Conservation (phyloP, 768 basidiomycete species). For the Multifurca ochricompacta region DNA sequence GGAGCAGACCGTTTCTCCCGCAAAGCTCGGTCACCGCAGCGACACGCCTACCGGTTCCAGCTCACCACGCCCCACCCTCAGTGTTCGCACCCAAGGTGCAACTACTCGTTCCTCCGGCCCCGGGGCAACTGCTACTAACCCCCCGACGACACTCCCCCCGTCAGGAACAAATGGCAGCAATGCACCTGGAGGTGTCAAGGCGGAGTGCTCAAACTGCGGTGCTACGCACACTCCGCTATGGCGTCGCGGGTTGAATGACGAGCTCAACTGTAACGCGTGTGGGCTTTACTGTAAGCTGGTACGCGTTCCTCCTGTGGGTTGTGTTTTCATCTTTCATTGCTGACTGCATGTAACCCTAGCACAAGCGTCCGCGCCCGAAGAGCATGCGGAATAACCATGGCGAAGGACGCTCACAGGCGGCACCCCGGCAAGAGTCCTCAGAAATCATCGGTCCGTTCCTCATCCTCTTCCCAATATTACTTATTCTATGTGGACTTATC, state of each 20-base stretch:
- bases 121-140: conserved; percentile 40
- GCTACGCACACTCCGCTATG: conserved; percentile 85
- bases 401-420: conserved; percentile 57
- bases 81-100: conserved; percentile 15
- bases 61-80: conserved; percentile 9
- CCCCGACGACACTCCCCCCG: conserved; percentile 20
- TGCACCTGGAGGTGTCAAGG: conserved; percentile 57
- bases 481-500: neutral
- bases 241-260: conserved; percentile 80
- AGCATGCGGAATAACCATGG: conserved; percentile 75
- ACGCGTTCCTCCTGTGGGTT: conserved; percentile 26
- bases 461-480: conserved; percentile 20
- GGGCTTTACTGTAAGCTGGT: conserved; percentile 84
- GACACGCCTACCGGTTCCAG: neutral
- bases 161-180: conserved; percentile 28
- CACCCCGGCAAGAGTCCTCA: conserved; percentile 60
- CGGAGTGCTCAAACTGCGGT: conserved; percentile 83
- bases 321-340: too few species aligned
- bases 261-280: conserved; percentile 85
- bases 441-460: conserved; percentile 68
- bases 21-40: conserved; percentile 43
- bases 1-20: conserved; percentile 46
- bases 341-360: conserved; percentile 35
- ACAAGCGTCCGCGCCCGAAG: conserved; percentile 84
- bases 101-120: conserved; percentile 51